phyloP scores from a whole-genome alignment of 768 basidiomycete genomes.

The Boletus vermiculosoides region DNA sequence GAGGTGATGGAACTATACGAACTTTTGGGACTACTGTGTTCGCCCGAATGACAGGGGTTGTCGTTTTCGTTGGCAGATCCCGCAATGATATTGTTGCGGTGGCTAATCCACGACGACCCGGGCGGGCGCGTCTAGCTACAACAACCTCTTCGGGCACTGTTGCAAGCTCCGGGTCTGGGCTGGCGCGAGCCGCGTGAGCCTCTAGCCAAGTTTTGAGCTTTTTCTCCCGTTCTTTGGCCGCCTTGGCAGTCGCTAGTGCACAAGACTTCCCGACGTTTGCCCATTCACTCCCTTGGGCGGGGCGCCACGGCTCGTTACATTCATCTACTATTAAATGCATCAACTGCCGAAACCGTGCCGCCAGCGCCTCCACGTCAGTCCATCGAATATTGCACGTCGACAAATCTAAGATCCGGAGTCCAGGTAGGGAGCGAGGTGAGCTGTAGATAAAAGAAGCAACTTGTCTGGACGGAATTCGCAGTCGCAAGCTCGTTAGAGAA shows the following conservation, averaged over 20 bases:
- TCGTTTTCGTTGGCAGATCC: conserved; percentile 24
- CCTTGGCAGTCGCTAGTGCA: conserved; percentile 58
- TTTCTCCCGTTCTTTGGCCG: conserved; percentile 68
- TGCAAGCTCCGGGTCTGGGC: not conserved
- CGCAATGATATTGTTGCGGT: conserved; percentile 63
- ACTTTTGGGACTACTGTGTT: conserved; percentile 37
- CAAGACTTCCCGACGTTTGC: conserved; percentile 56
- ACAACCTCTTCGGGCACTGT: not conserved
- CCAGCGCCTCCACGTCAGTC: conserved; percentile 51
- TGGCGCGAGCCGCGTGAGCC: conserved; percentile 16
- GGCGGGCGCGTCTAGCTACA: conserved; percentile 27
- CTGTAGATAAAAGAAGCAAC: conserved; percentile 43
- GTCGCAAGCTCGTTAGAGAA: conserved; percentile 52
- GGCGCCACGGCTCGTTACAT: conserved; percentile 54
- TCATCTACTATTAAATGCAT: conserved; percentile 70
- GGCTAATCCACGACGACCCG: conserved; percentile 62
- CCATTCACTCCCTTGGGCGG: conserved; percentile 56
- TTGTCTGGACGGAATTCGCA: conserved; percentile 72
- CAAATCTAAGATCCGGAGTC: conserved; percentile 66
- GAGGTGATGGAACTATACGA: conserved; percentile 56
- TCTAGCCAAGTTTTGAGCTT: conserved; percentile 53
- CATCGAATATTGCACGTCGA: conserved; percentile 64
- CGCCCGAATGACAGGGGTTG: conserved; percentile 8
- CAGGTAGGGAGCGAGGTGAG: conserved; percentile 36
- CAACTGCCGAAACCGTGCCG: conserved; percentile 50